A percentile compares a stretch with the other conserved stretches of the same genome.
phyloP scores from a whole-genome alignment of 2,329 filamentous ascomycete species.

The Calonectria naviculata region DNA sequence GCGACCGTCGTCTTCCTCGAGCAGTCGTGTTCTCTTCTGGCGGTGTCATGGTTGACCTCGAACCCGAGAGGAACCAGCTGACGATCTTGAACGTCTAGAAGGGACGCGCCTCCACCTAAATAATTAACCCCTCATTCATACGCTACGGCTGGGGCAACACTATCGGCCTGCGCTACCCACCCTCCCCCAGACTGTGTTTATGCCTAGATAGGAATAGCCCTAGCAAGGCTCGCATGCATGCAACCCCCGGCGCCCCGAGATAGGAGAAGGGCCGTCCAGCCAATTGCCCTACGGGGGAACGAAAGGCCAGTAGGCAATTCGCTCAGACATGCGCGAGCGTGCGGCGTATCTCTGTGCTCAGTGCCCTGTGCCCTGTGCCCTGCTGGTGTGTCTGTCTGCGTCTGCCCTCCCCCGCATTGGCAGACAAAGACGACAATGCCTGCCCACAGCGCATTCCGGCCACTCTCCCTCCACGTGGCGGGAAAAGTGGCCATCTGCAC shows the following conservation, averaged over 20 bases:
- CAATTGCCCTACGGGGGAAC: background rate
- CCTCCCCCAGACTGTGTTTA: conserved; percentile 1
- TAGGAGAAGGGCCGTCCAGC: background rate
- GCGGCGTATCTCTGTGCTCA: background rate
- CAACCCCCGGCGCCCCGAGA: background rate
- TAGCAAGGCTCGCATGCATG: background rate
- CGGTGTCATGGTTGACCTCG: conserved; percentile 42
- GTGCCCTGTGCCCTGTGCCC: too few relatives aligned
- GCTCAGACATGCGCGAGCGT: background rate
- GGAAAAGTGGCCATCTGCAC: conserved; percentile 1
- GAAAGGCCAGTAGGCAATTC: background rate
- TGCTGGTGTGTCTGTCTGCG: too few relatives aligned
- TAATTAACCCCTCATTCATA: conserved; percentile 14
- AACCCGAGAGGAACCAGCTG: conserved; percentile 13
- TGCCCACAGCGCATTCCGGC: background rate
- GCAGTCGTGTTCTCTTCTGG: conserved; percentile 43
- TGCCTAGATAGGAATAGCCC: background rate
- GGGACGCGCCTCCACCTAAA: conserved; percentile 30
- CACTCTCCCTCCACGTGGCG: background rate
- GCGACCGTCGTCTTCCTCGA: conserved; percentile 52
- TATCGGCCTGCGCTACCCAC: conserved; percentile 13
- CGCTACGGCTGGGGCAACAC: background rate
- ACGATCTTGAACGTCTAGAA: conserved; percentile 22
- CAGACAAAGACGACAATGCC: background rate
- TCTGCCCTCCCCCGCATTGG: background rate